Evolutionary conservation across 2,329 filamentous ascomycete species (phyloP).

Genomic region (Monosporascus sp.): DNA sequence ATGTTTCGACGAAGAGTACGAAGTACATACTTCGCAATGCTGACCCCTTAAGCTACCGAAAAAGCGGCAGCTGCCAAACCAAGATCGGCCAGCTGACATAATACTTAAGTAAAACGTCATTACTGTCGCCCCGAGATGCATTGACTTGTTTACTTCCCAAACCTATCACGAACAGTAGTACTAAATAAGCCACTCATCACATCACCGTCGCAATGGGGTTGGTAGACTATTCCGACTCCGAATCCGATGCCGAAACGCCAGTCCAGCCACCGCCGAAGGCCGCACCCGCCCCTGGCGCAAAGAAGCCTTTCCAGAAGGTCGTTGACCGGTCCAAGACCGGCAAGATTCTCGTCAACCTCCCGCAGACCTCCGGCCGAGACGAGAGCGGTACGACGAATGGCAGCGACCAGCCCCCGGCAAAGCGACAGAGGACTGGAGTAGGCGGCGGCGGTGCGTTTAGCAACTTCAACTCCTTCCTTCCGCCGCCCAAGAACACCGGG

Average conservation of each 20-base stretch:
- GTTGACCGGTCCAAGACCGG: constrained; percentile 75
- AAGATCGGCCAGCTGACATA: too few species aligned
- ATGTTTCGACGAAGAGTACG: too few species aligned
- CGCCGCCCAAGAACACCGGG: constrained; percentile 66
- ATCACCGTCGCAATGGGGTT: constrained; percentile 55
- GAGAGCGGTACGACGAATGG: constrained; percentile 25
- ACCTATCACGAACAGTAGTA: too few species aligned
- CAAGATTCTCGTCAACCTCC: constrained; percentile 79
- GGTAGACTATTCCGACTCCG: constrained; percentile 79
- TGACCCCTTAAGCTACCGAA: too few species aligned
- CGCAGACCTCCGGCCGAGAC: constrained; percentile 43
- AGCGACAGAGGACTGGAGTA: constrained; percentile 55
- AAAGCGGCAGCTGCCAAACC: too few species aligned
- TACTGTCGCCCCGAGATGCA: too few species aligned
- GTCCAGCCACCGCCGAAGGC: constrained; percentile 37
- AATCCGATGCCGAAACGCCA: constrained; percentile 58
- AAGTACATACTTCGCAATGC: too few species aligned
- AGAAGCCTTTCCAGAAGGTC: constrained; percentile 70
- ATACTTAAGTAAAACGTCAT: too few species aligned
- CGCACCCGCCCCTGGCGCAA: constrained; percentile 28
- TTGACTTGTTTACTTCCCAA: too few species aligned
- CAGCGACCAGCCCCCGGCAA: constrained; percentile 58
- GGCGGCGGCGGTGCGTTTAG: constrained; percentile 58
- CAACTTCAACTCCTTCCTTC: constrained; percentile 81
- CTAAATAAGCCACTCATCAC: too few species aligned